Evolutionary conservation across 768 basidiomycete species (phyloP), one percentile per base, ranked within the genome.

Genomic region (Amanita jacksonii): DNA sequence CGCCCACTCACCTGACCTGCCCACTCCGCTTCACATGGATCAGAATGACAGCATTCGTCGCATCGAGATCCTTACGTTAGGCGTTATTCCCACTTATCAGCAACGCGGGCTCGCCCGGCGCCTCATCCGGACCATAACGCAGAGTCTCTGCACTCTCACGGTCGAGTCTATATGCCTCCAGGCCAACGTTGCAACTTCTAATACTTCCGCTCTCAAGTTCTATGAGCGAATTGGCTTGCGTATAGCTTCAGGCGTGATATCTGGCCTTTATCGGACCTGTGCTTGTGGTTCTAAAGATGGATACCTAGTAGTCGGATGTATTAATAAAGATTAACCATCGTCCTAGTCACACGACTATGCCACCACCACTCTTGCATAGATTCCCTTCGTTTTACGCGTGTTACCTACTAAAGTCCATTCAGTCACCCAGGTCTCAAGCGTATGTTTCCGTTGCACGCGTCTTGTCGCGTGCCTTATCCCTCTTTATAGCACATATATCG

Each of bases 311-410:
- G 57, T 63, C 37, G 65, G 69, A 20, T 66, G 41, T 50, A 57
- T 47, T 46, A 46, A 52, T 44, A 43, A 43, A 27, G 39, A 34
- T 35, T 45, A 45, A 42, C 38, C 22, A 35, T 22, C 34, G 28
- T 43, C 30, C 10, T 37, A 33, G 18, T 13, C 33, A 43, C 27
- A 43, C 8, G 27, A 30, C 27, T 48, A 47, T 48, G 44, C 31
- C 36, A 43, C 35, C 41, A 20, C 15, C 27, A 16, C 34, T 40
- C 23, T 55, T 59, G 8, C 76, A 76, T 50, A 54, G 57, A 2
- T 74, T 78, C 49, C 82, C 82, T 0, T 53, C 70, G 0, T 87
- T 91, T 59, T 91, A 91, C 57, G 81, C 85, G 3, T 89, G 86
- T 58, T 91, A 91, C 57, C 71, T 91, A 0, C 68, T 91, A 19